Percentiles rank a stretch among this genome's conserved stretches.
These are phyloP conservation scores for Fonsecaea monophora DNA, from an alignment of 2,329 filamentous ascomycete genomes.

Conservation along the genomic window DNA sequence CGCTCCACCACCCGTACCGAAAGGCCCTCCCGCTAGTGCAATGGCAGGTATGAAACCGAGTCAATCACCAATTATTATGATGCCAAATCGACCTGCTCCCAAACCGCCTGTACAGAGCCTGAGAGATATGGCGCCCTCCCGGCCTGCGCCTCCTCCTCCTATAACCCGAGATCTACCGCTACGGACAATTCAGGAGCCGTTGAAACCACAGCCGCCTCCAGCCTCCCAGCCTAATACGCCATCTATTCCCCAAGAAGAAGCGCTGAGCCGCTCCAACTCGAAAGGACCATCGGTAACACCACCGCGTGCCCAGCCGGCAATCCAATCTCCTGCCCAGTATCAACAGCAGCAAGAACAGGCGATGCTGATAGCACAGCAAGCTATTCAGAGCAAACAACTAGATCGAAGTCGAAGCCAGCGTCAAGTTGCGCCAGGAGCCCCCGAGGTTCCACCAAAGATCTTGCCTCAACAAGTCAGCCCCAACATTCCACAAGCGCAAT, in stretches of 20 bases:
- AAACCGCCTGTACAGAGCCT: slow-evolving; percentile 70
- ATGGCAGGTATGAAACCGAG: slow-evolving; percentile 58
- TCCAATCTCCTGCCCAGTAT: slow-evolving; percentile 53
- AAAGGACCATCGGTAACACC: slow-evolving; percentile 40
- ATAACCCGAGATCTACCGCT: slow-evolving; percentile 28
- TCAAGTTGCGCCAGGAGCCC: slow-evolving; percentile 60
- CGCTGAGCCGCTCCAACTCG: slow-evolving; percentile 73
- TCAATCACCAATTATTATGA: slow-evolving; percentile 63
- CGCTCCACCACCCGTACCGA: slow-evolving; percentile 86
- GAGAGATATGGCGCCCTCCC: slow-evolving; percentile 48
- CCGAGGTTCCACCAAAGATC: slow-evolving; percentile 51
- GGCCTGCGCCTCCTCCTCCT: slow-evolving; percentile 48
- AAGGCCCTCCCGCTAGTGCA: slow-evolving; percentile 49
- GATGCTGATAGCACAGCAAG: slow-evolving; percentile 78
- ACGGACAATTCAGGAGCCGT: slow-evolving; percentile 24
- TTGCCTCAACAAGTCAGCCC: slow-evolving; percentile 39
- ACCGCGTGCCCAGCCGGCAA: slow-evolving; percentile 30
- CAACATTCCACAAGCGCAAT: slow-evolving; percentile 47
- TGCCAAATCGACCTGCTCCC: slow-evolving; percentile 85
- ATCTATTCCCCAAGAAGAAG: slow-evolving; percentile 70
- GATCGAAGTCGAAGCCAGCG: slow-evolving; percentile 77
- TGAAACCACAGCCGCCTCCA: slow-evolving; percentile 22
- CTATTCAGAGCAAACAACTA: slow-evolving; percentile 72
- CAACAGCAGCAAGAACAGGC: slow-evolving; percentile 83
- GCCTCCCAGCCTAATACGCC: slow-evolving; percentile 59